Percentiles rank a stretch among this genome's conserved stretches.
phyloP scores from a whole-genome alignment of 345 rosid species.

The Melaleuca quinquenervia region DNA sequence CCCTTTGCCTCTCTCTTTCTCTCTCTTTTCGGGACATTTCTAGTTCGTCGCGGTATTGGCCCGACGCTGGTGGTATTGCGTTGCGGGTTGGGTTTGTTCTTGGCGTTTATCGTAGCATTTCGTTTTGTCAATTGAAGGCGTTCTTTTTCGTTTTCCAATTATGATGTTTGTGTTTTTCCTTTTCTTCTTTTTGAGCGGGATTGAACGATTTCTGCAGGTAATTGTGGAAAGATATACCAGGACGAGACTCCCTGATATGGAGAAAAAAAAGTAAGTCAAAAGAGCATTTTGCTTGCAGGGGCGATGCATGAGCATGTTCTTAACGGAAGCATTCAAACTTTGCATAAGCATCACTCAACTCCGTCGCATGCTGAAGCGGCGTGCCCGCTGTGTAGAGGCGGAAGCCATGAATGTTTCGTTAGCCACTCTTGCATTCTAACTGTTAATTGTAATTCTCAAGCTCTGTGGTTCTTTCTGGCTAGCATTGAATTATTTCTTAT shows the following conservation, averaged over 20 bases:
- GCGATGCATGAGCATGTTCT: background rate
- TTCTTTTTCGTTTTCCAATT: background rate
- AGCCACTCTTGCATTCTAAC: background rate
- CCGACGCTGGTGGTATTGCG: background rate
- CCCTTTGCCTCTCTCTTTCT: background rate
- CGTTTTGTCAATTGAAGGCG: background rate
- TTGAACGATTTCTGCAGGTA: constrained; percentile 25
- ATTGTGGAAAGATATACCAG: constrained; percentile 63
- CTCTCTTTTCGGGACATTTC: background rate
- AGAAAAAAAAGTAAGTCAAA: constrained; percentile 57
- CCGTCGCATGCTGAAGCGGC: no score
- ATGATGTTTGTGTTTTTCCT: background rate
- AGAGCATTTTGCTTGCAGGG: background rate
- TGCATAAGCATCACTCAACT: background rate
- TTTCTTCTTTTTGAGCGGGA: background rate
- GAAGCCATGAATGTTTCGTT: background rate
- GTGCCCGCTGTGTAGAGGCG: background rate
- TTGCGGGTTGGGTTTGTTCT: background rate
- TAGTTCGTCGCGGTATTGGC: background rate
- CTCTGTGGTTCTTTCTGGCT: background rate
- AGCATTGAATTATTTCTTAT: accelerated
- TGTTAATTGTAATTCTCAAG: background rate
- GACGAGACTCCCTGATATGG: constrained; percentile 67
- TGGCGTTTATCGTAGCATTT: background rate
- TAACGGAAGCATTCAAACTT: background rate